phyloP scores from a whole-genome alignment of 2,329 filamentous ascomycete species.

The Talaromyces sp. region DNA sequence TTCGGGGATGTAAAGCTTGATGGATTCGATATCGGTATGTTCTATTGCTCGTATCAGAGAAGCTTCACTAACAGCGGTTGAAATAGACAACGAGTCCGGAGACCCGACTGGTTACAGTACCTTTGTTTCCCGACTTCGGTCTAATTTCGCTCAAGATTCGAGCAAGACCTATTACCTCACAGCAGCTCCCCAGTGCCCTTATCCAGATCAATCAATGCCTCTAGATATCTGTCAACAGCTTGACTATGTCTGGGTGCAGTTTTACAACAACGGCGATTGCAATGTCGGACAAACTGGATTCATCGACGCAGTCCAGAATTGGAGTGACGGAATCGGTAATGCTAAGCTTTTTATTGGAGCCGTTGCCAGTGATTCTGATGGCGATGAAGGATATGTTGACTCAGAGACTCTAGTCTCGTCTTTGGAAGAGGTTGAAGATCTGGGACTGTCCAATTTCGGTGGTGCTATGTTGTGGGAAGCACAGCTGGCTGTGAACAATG shows the following conservation, averaged over 20 bases:
- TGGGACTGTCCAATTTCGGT: constrained; percentile 53
- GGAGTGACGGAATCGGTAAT: constrained; percentile 38
- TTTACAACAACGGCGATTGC: constrained; percentile 52
- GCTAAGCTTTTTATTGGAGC: constrained; percentile 57
- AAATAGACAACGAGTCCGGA: constrained; percentile 16
- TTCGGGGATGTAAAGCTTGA: constrained; percentile 50
- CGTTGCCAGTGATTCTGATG: constrained; percentile 27
- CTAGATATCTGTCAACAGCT: constrained; percentile 44
- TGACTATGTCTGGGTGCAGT: constrained; percentile 55
- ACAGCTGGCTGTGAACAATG: constrained; percentile 28
- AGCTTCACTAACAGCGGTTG: neutral
- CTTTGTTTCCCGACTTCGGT: constrained; percentile 48
- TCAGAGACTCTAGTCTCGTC: constrained; percentile 3
- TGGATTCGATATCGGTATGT: constrained; percentile 43
- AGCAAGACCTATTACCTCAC: constrained; percentile 49
- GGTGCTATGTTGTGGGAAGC: constrained; percentile 61
- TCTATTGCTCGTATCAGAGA: neutral
- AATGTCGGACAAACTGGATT: constrained; percentile 9
- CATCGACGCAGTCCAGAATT: constrained; percentile 41
- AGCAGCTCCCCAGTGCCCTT: constrained; percentile 50
- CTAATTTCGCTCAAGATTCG: constrained; percentile 36
- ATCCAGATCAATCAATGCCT: constrained; percentile 47
- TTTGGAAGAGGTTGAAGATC: constrained; percentile 19
- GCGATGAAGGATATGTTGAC: constrained; percentile 14
- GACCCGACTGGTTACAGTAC: constrained; percentile 30